phyloP scores from a whole-genome alignment of 2,329 filamentous ascomycete species.

The Teratosphaeria pseudoeucalypti region DNA sequence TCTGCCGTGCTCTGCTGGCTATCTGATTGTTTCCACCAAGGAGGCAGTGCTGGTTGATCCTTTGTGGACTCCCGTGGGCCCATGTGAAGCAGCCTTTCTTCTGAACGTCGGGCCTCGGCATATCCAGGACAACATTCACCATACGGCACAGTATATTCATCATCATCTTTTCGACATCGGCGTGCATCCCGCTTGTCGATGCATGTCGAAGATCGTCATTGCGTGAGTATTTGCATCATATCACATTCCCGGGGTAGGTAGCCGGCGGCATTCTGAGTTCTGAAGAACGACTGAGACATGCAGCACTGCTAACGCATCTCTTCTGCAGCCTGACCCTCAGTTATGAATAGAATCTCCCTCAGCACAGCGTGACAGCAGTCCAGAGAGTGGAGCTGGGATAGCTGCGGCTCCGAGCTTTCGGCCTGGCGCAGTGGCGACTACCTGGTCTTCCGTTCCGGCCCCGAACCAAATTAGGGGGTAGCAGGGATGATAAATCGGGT shows the following conservation, averaged over 20 bases:
- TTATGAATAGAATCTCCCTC: not conserved
- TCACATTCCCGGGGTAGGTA: not conserved
- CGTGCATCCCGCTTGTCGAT: not conserved
- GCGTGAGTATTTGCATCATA: not conserved
- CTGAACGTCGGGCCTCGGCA: not conserved
- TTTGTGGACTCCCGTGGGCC: not conserved
- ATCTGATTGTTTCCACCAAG: not conserved
- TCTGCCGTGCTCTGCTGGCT: not conserved
- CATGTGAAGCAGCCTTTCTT: not conserved
- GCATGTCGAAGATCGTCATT: not conserved
- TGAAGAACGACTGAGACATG: not conserved
- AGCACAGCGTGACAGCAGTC: not conserved
- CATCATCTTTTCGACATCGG: not conserved
- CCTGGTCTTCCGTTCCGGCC: not conserved
- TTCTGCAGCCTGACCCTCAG: not conserved
- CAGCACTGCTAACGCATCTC: not conserved
- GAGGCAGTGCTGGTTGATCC: not conserved
- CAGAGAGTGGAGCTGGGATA: not conserved
- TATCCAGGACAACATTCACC: not conserved
- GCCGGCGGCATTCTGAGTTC: not conserved
- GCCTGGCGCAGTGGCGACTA: not conserved
- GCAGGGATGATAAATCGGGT: not conserved
- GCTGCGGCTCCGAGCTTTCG: not conserved
- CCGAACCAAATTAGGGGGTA: not conserved
- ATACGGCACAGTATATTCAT: not conserved